Evolutionary conservation across 2,329 filamentous ascomycete species (phyloP).

Genomic region (Chrysosporium queenslandicum): DNA sequence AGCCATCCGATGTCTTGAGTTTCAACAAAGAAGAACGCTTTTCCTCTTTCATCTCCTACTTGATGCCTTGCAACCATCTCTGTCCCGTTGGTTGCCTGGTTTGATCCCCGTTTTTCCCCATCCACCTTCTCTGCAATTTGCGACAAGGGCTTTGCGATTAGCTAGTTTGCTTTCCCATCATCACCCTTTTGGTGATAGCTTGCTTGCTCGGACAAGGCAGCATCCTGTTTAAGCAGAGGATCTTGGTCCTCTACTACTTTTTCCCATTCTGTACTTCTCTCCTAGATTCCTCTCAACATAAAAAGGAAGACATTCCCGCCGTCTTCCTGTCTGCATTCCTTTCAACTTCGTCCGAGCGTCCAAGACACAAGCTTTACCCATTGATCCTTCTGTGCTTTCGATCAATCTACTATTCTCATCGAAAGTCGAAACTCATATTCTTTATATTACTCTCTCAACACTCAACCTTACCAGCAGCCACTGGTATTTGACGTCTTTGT

Average conservation of each 20-base stretch:
- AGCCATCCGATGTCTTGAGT: neutral
- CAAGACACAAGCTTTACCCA: neutral
- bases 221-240: constrained; percentile 2
- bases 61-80: constrained; percentile 7
- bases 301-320: constrained; percentile 10
- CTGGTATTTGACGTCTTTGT: constrained; percentile 1
- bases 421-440: neutral
- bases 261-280: neutral
- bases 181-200: neutral
- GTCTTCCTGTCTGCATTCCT: neutral
- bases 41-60: constrained; percentile 5
- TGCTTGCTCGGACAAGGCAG: constrained; percentile 7
- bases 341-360: neutral
- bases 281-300: neutral
- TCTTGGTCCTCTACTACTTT: neutral
- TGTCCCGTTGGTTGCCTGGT: constrained; percentile 9
- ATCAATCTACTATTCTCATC: neutral
- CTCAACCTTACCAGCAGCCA: constrained; percentile 1
- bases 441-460: neutral
- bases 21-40: constrained; percentile 6
- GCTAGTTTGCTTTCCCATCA: neutral
- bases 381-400: neutral
- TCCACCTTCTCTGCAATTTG: neutral
- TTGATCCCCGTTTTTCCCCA: neutral
- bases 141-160: constrained; percentile 3